Conservation (phyloP, 345 rosid genomes). For the Salix arbutifolia region DNA sequence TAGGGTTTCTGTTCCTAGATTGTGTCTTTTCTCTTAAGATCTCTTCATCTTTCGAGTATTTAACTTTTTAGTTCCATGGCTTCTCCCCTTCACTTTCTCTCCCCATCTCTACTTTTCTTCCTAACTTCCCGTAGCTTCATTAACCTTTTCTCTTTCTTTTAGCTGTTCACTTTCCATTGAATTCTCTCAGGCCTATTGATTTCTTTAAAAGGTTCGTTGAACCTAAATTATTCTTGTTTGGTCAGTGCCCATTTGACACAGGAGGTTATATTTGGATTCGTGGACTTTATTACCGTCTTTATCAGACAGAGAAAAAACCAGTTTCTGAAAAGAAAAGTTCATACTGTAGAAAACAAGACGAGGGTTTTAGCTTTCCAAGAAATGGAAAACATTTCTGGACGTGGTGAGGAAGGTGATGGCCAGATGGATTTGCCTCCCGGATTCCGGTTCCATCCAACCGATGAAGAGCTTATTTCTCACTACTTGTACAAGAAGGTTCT, state of each 20-base stretch:
- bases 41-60: constrained; percentile 31
- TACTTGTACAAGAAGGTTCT: constrained; percentile 69
- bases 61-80: constrained; percentile 14
- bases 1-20: constrained; percentile 23
- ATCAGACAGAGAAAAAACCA: neutral
- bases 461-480: constrained; percentile 88
- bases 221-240: constrained; percentile 8
- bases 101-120: constrained; percentile 25
- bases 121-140: constrained; percentile 31
- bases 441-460: constrained; percentile 88
- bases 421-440: constrained; percentile 87
- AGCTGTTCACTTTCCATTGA: constrained; percentile 5
- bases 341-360: neutral
- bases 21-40: constrained; percentile 15
- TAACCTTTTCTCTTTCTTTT: constrained; percentile 19
- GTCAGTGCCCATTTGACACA: constrained; percentile 3
- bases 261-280: neutral
- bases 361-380: constrained; percentile 32
- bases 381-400: constrained; percentile 42
- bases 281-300: neutral
- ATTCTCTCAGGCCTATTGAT: neutral
- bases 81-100: constrained; percentile 11
- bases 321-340: neutral
- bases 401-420: constrained; percentile 60
- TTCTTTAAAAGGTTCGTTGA: constrained; percentile 7